A percentile compares a stretch with the other conserved stretches of the same genome.
phyloP scores from a whole-genome alignment of 495 filamentous ascomycete species.

The Hypomontagnella submonticulosa region DNA sequence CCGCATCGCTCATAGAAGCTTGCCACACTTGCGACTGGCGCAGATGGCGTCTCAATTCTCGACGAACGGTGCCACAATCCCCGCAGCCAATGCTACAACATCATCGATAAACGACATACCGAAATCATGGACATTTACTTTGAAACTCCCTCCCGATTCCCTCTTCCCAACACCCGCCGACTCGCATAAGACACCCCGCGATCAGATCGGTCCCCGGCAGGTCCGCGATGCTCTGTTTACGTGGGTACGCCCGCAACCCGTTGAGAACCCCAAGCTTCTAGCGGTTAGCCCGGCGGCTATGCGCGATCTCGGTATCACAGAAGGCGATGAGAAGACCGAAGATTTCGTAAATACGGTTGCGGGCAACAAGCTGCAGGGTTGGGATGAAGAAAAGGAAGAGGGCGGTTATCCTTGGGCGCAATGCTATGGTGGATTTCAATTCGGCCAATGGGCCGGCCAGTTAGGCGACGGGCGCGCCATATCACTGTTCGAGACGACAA shows the following conservation, averaged over 20 bases:
- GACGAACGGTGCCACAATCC: conserved; percentile 37
- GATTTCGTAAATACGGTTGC: conserved; percentile 80
- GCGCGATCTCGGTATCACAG: conserved; percentile 76
- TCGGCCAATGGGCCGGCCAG: conserved; percentile 93
- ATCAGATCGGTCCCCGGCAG: conserved; percentile 79
- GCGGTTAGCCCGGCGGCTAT: conserved; percentile 80
- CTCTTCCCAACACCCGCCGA: conserved; percentile 80
- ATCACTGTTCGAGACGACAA: conserved; percentile 89
- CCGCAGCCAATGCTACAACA: conserved; percentile 38
- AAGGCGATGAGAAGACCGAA: conserved; percentile 72
- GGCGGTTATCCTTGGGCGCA: conserved; percentile 95
- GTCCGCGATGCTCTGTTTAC: conserved; percentile 90
- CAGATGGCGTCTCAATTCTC: conserved; percentile 47
- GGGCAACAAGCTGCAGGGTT: conserved; percentile 80
- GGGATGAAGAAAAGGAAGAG: conserved; percentile 67
- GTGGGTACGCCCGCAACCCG: conserved; percentile 82
- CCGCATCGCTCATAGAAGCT: conserved; percentile 20
- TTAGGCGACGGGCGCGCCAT: conserved; percentile 96
- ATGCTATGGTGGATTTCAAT: conserved; percentile 92
- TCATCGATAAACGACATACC: conserved; percentile 74
- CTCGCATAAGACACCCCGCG: conserved; percentile 82
- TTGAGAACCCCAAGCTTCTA: conserved; percentile 78
- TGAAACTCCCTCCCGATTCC: conserved; percentile 79
- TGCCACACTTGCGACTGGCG: conserved; percentile 39
- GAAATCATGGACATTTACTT: conserved; percentile 88